phyloP scores from a whole-genome alignment of 2,329 filamentous ascomycete genomes.

The Fusarium sublunatum region DNA sequence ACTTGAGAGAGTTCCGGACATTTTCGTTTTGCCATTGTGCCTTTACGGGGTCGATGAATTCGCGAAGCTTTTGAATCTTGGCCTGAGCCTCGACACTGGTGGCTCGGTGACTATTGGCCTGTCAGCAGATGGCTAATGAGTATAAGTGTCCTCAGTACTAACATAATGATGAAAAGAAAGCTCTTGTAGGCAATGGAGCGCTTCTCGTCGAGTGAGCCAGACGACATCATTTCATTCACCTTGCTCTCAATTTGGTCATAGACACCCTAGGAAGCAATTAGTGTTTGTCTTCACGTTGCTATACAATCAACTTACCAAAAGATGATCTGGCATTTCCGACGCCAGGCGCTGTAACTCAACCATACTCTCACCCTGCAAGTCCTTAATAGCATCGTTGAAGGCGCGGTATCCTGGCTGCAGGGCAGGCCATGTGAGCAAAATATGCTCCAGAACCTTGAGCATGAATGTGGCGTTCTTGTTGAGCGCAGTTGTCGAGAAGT shows the following conservation, averaged over 20 bases:
- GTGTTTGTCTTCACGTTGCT: neutral
- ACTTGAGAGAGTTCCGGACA: conserved; percentile 75
- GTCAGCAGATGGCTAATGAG: conserved; percentile 19
- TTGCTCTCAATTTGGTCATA: conserved; percentile 88
- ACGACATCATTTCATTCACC: conserved; percentile 81
- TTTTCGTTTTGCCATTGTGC: conserved; percentile 80
- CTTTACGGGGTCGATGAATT: conserved; percentile 85
- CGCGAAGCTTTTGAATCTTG: conserved; percentile 76
- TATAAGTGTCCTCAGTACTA: conserved; percentile 44
- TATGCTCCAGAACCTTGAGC: conserved; percentile 89
- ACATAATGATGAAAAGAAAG: conserved; percentile 93
- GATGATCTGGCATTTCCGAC: conserved; percentile 89
- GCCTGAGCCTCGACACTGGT: conserved; percentile 76
- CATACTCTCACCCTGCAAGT: conserved; percentile 85
- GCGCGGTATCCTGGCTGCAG: conserved; percentile 75
- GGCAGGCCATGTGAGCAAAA: conserved; percentile 83
- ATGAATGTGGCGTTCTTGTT: conserved; percentile 84
- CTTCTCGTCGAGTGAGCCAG: conserved; percentile 81
- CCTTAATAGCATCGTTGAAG: conserved; percentile 90
- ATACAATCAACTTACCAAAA: conserved; percentile 67
- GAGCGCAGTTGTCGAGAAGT: conserved; percentile 83
- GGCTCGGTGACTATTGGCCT: conserved; percentile 75
- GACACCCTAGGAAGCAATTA: conserved; percentile 66
- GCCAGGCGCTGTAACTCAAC: conserved; percentile 90
- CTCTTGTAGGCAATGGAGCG: conserved; percentile 87